Evolutionary conservation across 2,329 filamentous ascomycete genomes (phyloP).

Genomic region (Zymoseptoria ardabiliae): DNA sequence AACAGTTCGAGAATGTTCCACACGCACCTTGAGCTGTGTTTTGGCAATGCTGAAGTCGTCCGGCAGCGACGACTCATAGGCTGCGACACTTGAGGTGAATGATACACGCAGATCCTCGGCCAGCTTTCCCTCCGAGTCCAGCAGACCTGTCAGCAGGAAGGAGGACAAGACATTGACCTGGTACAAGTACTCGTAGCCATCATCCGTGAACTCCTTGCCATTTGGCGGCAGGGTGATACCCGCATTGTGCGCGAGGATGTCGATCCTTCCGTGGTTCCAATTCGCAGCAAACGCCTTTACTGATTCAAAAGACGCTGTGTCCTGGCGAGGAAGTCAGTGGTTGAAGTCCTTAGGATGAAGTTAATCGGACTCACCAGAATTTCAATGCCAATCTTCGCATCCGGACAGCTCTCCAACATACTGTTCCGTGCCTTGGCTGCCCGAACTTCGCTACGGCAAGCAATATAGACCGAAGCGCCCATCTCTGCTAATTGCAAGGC

Average conservation of each 20-base stretch:
- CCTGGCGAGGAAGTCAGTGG: neutral
- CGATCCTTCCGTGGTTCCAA: neutral
- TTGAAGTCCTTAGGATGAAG: neutral
- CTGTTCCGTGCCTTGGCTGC: neutral
- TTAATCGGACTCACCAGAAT: neutral
- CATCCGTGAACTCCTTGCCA: constrained; percentile 1
- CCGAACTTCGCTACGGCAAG: neutral
- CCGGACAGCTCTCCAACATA: neutral
- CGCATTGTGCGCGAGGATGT: constrained; percentile 4
- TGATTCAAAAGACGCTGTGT: constrained; percentile 1
- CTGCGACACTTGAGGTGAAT: constrained; percentile 3
- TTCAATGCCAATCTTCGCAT: neutral
- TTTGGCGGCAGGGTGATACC: neutral
- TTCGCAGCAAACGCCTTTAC: neutral
- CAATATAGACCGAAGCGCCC: constrained; percentile 3
- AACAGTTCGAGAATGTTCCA: neutral
- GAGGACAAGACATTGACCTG: constrained; percentile 3
- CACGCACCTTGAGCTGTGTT: neutral
- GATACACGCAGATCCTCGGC: neutral
- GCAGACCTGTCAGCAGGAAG: constrained; percentile 4
- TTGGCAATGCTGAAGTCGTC: constrained; percentile 1
- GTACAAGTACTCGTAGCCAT: constrained; percentile 3
- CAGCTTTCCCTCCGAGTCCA: constrained; percentile 1
- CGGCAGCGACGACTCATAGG: neutral
- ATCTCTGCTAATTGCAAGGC: constrained; percentile 3